Percentiles rank a stretch among this genome's conserved stretches.
phyloP scores from a whole-genome alignment of 495 filamentous ascomycete genomes.

The Parachaetomium inaequale region DNA sequence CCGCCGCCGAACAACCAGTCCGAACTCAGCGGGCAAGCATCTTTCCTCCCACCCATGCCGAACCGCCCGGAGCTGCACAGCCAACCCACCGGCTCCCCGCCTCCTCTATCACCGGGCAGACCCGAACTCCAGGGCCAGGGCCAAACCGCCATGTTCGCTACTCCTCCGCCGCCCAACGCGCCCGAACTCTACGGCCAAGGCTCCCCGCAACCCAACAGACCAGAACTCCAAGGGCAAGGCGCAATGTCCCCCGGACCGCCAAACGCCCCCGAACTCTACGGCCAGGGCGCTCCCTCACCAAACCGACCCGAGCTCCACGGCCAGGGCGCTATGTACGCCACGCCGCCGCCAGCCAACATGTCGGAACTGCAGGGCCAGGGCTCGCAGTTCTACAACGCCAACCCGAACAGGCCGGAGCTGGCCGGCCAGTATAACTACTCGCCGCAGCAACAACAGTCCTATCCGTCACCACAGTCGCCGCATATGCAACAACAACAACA shows the following conservation, averaged over 20 bases:
- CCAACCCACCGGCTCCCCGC: not conserved
- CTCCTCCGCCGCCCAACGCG: not conserved
- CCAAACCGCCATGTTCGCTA: not conserved
- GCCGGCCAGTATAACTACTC: conserved; percentile 20
- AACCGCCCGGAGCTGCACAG: conserved; percentile 17
- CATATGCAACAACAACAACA: conserved; percentile 21
- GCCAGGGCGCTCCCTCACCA: conserved; percentile 23
- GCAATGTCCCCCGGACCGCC: conserved; percentile 10
- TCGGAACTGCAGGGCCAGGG: conserved; percentile 28
- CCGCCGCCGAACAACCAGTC: conserved; percentile 26
- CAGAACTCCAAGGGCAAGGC: conserved; percentile 33
- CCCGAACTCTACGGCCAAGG: conserved; percentile 35
- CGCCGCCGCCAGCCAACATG: conserved; percentile 4
- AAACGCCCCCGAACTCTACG: conserved; percentile 31
- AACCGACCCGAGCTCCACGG: conserved; percentile 33
- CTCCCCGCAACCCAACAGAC: conserved; percentile 19
- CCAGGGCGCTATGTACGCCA: conserved; percentile 21
- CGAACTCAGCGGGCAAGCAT: conserved; percentile 28
- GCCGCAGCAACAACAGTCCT: not conserved
- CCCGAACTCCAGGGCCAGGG: conserved; percentile 11
- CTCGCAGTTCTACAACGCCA: conserved; percentile 10
- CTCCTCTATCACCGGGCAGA: not conserved
- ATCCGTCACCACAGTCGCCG: not conserved
- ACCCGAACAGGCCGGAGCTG: conserved; percentile 21
- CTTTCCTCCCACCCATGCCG: conserved; percentile 18